Conservation (phyloP, 768 basidiomycete genomes). For the Coprinopsis sp. region DNA sequence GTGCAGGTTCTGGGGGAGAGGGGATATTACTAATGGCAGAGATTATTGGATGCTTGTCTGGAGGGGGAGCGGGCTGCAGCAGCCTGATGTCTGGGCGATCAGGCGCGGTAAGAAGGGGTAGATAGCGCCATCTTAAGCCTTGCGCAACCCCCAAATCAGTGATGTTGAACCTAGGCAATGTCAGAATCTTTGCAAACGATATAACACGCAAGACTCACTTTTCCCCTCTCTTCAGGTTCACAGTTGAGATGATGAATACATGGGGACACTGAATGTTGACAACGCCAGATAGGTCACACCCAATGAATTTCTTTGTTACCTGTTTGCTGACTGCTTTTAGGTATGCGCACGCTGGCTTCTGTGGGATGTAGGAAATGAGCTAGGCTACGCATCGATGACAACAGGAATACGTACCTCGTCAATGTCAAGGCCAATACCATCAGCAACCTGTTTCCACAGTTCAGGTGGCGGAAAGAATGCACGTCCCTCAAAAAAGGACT, state of each 20-base stretch:
- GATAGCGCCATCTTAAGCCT: no score
- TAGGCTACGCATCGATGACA: neutral
- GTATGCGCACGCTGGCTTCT: constrained; percentile 20
- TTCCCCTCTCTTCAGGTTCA: constrained; percentile 27
- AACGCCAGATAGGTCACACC: constrained; percentile 22
- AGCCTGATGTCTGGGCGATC: no score
- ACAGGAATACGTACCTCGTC: neutral
- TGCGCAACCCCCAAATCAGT: no score
- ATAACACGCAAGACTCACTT: no score
- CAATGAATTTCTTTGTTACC: constrained; percentile 24
- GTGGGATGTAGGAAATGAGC: neutral
- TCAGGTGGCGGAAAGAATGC: constrained; percentile 17
- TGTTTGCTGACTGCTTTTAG: constrained; percentile 22
- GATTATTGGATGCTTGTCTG: no score
- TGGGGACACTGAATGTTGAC: constrained; percentile 25
- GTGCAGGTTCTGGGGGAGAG: no score
- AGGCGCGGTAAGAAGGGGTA: no score
- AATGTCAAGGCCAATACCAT: neutral
- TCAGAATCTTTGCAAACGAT: no score
- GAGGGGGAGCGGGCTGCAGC: no score
- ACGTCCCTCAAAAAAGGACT: constrained; percentile 16
- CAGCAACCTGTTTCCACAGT: neutral
- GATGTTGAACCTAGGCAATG: no score
- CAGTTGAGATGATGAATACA: constrained; percentile 16
- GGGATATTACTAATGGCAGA: no score